A percentile compares a stretch with the other conserved stretches of the same genome.
Conservation (phyloP, 176 grass and related monocot species). For the Otatea glauca region DNA sequence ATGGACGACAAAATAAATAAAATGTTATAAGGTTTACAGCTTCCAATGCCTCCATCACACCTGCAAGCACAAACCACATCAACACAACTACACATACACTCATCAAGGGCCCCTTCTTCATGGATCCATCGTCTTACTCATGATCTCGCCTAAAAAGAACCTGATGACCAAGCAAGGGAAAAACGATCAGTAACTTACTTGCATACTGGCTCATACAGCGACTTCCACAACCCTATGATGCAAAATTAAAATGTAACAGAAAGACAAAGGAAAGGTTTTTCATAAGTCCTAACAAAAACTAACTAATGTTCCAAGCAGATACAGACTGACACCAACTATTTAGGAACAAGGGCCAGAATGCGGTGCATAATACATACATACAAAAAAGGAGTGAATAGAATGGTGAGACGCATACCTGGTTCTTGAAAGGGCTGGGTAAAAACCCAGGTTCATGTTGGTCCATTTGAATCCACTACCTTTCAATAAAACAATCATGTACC, state of each 20-base stretch:
- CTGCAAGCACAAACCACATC: background rate
- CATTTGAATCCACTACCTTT: constrained; percentile 38
- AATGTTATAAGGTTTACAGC: background rate
- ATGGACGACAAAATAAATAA: background rate
- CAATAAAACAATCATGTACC: constrained; percentile 31
- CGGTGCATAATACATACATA: background rate
- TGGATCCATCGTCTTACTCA: constrained; percentile 17
- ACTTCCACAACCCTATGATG: too few species aligned
- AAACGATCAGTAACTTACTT: background rate
- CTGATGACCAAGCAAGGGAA: too few species aligned
- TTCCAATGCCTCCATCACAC: constrained; percentile 6
- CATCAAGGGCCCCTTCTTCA: constrained; percentile 26
- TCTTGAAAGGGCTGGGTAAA: constrained; percentile 20
- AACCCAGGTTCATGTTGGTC: constrained; percentile 33
- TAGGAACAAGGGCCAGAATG: background rate
- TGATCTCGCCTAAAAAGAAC: background rate
- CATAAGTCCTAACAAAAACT: background rate
- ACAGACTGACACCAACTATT: background rate
- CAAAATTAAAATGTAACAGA: background rate
- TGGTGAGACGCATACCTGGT: constrained; percentile 47
- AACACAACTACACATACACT: constrained; percentile 31
- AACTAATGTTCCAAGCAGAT: background rate
- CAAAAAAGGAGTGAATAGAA: constrained; percentile 13
- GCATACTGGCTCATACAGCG: background rate
- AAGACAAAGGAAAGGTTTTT: background rate